These are phyloP conservation scores for Bromus sterilis DNA, from an alignment of 176 grass and related monocot species.

Conservation along the genomic window DNA sequence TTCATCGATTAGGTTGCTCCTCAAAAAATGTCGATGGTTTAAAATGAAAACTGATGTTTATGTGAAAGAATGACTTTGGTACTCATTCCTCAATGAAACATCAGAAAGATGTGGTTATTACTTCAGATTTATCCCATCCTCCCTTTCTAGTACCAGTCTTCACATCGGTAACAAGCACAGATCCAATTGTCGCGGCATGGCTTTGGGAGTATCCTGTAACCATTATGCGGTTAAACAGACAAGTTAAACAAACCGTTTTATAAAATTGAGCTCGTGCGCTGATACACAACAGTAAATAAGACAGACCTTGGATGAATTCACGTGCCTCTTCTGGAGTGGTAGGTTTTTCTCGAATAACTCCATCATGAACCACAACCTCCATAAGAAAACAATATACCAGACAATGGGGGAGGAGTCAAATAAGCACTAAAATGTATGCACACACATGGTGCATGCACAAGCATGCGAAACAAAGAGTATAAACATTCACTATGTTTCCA, in stretches of 20 bases:
- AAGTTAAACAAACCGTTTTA: constrained; percentile 3
- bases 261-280: not conserved
- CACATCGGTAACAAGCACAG: constrained; percentile 87
- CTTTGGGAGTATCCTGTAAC: constrained; percentile 76
- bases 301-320: constrained; percentile 79
- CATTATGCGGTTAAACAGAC: constrained; percentile 10
- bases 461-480: not conserved
- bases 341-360: constrained; percentile 95
- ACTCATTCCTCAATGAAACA: not conserved
- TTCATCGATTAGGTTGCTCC: not conserved
- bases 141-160: constrained; percentile 70
- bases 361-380: constrained; percentile 92
- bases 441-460: not conserved
- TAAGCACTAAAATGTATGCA: constrained; percentile 3
- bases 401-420: not conserved
- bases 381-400: constrained; percentile 15
- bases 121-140: constrained; percentile 90
- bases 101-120: constrained; percentile 27
- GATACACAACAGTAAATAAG: not conserved
- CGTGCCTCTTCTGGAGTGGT: constrained; percentile 72
- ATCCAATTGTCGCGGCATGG: constrained; percentile 86
- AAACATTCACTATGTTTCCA: not conserved
- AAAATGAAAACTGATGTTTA: not conserved
- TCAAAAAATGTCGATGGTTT: not conserved
- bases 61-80: not conserved